Base-by-base conservation (phyloP, 2,329 filamentous ascomycete genomes). In the Fusarium poae region DNA sequence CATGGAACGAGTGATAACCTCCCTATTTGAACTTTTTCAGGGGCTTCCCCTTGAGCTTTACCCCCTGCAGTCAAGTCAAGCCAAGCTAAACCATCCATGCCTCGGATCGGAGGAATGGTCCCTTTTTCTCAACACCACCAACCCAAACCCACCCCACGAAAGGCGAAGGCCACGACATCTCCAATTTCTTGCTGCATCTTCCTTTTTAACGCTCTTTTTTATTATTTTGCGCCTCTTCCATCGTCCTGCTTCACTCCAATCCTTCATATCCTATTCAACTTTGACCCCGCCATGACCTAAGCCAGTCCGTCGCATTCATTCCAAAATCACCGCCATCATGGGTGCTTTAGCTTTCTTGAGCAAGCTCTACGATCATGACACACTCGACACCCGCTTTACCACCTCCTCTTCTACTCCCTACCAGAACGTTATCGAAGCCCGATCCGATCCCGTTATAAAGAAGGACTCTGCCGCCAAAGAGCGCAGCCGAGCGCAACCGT, bases 381-480 rank as follows among this genome's bases (percentile, higher is more conserved):
- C 87, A 18, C 82, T 90, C 76, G 84, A 86, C 78, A 86, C 84
- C 59, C 82, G 84, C 68, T 86, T 97, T 78, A 90, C 90, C 29
- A 90, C 86, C 53, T 85, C 92, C 13, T 88, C 93, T 32, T 87
- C 85, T 27, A 88, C 88, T 23, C 88, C 93, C 35, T 90, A 91
- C 78, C 85, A 85, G 74, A 80, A 84, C 39, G 82, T 86, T 58
- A 79, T 86, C 62, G 85, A 89, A 73, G 79, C 83, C 64, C 82
- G 85, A 42, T 67, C 77, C 64, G 82, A 86, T 66, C 74, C 81
- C 29, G 74, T 79, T 59, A 56, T 73, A 72, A 77, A 77, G 56
- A 73, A 68, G 61, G 70, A 77, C 56, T 59, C 75, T 40, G 54
- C 71, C 16, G 56, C 73, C 55, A 83, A 83, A 78, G 81, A 76